Percentiles rank a stretch among this genome's conserved stretches.
Conservation (phyloP, 2,329 filamentous ascomycete genomes). For the Fusarium chaquense region DNA sequence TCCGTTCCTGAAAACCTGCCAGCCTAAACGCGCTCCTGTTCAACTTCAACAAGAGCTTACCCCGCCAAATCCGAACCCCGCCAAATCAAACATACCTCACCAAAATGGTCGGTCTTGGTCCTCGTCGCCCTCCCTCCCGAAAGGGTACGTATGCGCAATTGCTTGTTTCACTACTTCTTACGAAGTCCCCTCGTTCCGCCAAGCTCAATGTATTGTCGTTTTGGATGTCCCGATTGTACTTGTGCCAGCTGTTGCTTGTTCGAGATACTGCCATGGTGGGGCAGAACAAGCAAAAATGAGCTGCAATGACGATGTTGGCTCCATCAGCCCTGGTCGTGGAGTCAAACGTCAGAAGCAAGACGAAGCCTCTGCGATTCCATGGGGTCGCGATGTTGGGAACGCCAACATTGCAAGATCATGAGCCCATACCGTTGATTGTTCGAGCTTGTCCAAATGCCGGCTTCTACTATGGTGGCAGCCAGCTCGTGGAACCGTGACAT, state of each 20-base stretch:
- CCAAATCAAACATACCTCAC: slow-evolving; percentile 47
- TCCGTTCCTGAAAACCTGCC: slow-evolving; percentile 4
- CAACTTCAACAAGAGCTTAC: slow-evolving; percentile 46
- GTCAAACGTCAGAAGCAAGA: slow-evolving; percentile 16
- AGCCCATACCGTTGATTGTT: not conserved
- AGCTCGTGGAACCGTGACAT: slow-evolving; percentile 31
- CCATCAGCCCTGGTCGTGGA: slow-evolving; percentile 8
- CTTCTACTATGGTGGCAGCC: not conserved
- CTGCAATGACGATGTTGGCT: slow-evolving; percentile 36
- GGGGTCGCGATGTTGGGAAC: not conserved
- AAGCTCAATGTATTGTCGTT: not conserved
- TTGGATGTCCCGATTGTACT: slow-evolving; percentile 2
- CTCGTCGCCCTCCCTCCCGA: slow-evolving; percentile 63
- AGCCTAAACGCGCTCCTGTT: slow-evolving; percentile 4
- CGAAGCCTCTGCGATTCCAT: slow-evolving; percentile 19
- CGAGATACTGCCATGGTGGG: slow-evolving; percentile 27
- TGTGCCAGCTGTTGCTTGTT: slow-evolving; percentile 21
- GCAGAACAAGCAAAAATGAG: slow-evolving; percentile 28
- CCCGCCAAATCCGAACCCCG: slow-evolving; percentile 56
- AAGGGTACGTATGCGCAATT: slow-evolving; percentile 71
- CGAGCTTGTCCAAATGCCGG: not conserved
- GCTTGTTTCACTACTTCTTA: slow-evolving; percentile 9
- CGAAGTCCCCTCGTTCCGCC: not conserved
- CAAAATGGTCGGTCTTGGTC: slow-evolving; percentile 65
- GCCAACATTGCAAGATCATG: not conserved